Percentiles rank a stretch among this genome's conserved stretches.
Conservation (phyloP, 106 monocot genomes). For the Chionographis japonica region DNA sequence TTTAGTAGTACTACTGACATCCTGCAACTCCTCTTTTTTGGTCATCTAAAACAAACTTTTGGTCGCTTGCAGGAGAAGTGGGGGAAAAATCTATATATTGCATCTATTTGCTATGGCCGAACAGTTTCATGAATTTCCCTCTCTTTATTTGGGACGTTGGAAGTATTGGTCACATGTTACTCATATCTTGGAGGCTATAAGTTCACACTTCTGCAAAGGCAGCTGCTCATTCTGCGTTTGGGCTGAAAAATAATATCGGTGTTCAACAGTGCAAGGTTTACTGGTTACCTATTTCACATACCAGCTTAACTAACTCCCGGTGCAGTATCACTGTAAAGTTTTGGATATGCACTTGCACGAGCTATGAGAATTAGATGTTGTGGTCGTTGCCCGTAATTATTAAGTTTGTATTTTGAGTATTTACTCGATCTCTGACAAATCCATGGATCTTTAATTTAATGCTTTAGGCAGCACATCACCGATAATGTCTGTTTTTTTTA, state of each 20-base stretch:
- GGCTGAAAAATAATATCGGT: background rate
- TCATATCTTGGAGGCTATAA: background rate
- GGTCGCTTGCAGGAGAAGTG: constrained; percentile 69
- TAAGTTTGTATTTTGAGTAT: constrained; percentile 23
- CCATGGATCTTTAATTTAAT: background rate
- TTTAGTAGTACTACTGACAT: background rate
- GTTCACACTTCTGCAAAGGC: background rate
- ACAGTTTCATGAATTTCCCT: constrained; percentile 59
- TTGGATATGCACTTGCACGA: constrained; percentile 4
- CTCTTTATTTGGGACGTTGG: background rate
- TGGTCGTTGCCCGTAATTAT: constrained; percentile 10
- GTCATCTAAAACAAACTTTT: background rate
- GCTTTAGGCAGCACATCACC: too few relatives aligned
- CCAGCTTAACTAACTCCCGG: constrained; percentile 2
- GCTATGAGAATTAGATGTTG: background rate
- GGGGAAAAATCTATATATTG: constrained; percentile 83
- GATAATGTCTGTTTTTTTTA: too few relatives aligned
- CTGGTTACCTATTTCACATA: background rate
- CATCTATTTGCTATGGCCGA: constrained; percentile 80
- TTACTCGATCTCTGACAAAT: background rate
- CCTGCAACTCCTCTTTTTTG: background rate
- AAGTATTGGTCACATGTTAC: background rate
- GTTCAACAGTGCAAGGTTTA: background rate
- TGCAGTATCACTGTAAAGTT: constrained; percentile 4
- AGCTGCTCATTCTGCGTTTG: background rate